Conservation (phyloP, 106 monocot genomes). For the Dioscorea zingiberensis region DNA sequence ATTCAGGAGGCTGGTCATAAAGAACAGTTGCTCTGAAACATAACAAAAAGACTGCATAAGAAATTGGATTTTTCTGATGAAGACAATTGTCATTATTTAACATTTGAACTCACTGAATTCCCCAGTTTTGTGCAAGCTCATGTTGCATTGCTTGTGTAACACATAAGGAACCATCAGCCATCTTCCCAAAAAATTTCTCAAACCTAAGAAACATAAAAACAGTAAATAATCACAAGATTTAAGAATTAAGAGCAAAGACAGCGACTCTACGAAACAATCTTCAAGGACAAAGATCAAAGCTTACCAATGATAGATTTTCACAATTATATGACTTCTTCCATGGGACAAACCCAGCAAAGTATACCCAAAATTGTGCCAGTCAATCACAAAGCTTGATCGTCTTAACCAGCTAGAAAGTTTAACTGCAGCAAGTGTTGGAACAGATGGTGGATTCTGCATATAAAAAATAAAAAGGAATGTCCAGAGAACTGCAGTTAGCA, state of each 20-base stretch:
- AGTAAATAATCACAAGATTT: neutral
- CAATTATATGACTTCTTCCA: constrained; percentile 71
- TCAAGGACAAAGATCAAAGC: constrained; percentile 2
- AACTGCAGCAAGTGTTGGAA: constrained; percentile 90
- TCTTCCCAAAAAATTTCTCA: constrained; percentile 82
- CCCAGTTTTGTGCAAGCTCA: constrained; percentile 93
- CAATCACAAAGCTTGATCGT: constrained; percentile 66
- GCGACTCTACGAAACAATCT: neutral
- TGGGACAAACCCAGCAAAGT: constrained; percentile 78
- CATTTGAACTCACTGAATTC: constrained; percentile 77
- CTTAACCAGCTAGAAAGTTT: constrained; percentile 79
- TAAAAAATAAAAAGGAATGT: neutral
- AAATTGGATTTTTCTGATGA: too few relatives aligned
- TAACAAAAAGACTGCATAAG: too few relatives aligned
- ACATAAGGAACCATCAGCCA: constrained; percentile 73
- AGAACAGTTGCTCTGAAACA: constrained; percentile 68
- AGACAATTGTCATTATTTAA: constrained; percentile 1
- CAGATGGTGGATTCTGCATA: constrained; percentile 87
- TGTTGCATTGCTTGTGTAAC: constrained; percentile 95
- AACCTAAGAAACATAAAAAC: constrained; percentile 44
- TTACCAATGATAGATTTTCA: constrained; percentile 81
- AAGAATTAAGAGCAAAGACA: neutral
- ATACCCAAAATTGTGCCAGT: constrained; percentile 99
- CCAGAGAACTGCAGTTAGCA: neutral
- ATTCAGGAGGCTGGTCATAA: constrained; percentile 90